Conservation (phyloP, 441 rosid genomes). For the Capsella rubella region DNA sequence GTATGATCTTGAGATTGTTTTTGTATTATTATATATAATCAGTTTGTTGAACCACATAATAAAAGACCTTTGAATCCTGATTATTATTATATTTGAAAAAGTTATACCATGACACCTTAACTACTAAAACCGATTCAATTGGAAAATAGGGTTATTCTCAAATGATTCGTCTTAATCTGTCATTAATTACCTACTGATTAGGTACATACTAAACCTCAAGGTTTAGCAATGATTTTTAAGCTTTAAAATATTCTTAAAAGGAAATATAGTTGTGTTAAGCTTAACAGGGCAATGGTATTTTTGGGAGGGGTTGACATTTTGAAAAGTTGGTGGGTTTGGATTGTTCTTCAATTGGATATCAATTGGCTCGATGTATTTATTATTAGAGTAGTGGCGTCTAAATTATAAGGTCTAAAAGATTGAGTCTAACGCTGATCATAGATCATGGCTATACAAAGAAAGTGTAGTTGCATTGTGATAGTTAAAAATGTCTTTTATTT, state of each 20-base stretch:
- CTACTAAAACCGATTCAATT: background rate
- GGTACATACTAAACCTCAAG: background rate
- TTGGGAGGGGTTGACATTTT: slow-evolving; percentile 7
- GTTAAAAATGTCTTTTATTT: background rate
- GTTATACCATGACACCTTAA: background rate
- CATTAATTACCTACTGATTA: slow-evolving; percentile 27
- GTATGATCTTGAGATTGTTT: slow-evolving; percentile 5
- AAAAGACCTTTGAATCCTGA: slow-evolving; percentile 3
- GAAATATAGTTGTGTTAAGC: background rate
- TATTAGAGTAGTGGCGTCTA: background rate
- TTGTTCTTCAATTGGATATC: background rate
- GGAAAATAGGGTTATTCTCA: background rate
- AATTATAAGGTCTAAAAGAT: background rate
- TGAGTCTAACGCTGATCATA: background rate
- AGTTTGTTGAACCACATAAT: slow-evolving; percentile 22
- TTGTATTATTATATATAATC: slow-evolving; percentile 9
- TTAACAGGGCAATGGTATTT: background rate
- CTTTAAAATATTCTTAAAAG: background rate
- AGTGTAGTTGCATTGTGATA: background rate
- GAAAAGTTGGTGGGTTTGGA: background rate
- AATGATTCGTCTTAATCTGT: slow-evolving; percentile 24
- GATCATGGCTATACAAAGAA: background rate
- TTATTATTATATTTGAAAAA: slow-evolving; percentile 16
- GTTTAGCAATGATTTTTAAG: background rate
- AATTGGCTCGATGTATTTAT: background rate